Evolutionary conservation across 805 yeast genomes (phyloP).

Genomic region (Kazachstania psychrophila): DNA sequence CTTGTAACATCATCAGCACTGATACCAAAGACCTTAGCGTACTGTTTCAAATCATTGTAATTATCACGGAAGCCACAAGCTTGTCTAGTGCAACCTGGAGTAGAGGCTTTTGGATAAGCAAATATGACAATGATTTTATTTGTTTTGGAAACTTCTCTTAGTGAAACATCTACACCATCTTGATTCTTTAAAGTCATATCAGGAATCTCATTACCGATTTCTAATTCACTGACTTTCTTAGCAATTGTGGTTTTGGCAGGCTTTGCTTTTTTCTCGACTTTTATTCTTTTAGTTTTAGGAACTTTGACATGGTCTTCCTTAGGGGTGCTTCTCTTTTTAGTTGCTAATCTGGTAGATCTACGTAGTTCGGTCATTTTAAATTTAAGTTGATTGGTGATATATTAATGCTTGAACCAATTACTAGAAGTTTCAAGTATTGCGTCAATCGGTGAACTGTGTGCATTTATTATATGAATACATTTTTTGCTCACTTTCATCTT

Average conservation of each 20-base stretch:
- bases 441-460: not conserved
- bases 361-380: conserved; percentile 17
- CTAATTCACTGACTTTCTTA: conserved; percentile 16
- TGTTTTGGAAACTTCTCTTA: conserved; percentile 34
- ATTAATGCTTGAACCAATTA: not conserved
- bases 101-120: conserved; percentile 86
- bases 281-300: conserved; percentile 1
- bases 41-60: conserved; percentile 33
- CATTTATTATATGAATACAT: too few relatives aligned
- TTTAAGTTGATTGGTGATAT: not conserved
- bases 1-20: conserved; percentile 76
- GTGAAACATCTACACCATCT: conserved; percentile 51
- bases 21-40: conserved; percentile 60
- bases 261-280: not conserved
- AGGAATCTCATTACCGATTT: conserved; percentile 60
- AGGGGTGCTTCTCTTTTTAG: conserved; percentile 6
- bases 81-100: conserved; percentile 96
- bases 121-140: conserved; percentile 45
- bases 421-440: too few relatives aligned
- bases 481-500: too few relatives aligned
- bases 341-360: conserved; percentile 25
- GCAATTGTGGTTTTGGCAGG: conserved; percentile 3
- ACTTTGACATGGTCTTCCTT: conserved; percentile 5
- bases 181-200: conserved; percentile 56
- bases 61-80: conserved; percentile 79